Conservation (phyloP, 805 yeast species). For the Saitoella complicata region DNA sequence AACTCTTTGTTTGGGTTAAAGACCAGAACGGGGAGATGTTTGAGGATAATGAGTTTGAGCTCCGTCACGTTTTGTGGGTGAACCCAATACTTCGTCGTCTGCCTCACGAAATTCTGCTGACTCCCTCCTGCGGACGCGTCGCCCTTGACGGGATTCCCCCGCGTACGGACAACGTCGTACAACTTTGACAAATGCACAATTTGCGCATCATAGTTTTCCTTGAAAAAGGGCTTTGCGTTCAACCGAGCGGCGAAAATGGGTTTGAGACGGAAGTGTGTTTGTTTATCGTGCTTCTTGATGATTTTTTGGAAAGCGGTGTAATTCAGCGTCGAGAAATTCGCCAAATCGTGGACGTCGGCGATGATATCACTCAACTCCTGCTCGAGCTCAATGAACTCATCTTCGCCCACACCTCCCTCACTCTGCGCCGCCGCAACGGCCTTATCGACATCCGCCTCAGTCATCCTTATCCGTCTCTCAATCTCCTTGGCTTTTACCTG, state of each 20-base stretch:
- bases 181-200: conserved; percentile 79
- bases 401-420: conserved; percentile 35
- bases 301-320: conserved; percentile 96
- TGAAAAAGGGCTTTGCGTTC: conserved; percentile 87
- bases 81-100: conserved; percentile 98
- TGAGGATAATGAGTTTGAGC: conserved; percentile 75
- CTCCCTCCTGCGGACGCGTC: conserved; percentile 97
- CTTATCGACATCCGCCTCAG: conserved; percentile 53
- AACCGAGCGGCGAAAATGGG: conserved; percentile 89
- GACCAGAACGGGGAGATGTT: conserved; percentile 92
- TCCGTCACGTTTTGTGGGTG: conserved; percentile 97
- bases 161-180: conserved; percentile 84
- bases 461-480: conserved; percentile 65
- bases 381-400: conserved; percentile 58
- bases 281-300: conserved; percentile 89
- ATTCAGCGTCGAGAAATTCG: conserved; percentile 81
- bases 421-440: conserved; percentile 38
- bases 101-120: conserved; percentile 95
- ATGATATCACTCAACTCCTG: conserved; percentile 71
- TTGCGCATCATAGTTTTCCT: conserved; percentile 78
- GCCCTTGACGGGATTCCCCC: conserved; percentile 89
- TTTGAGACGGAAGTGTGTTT: conserved; percentile 59
- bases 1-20: conserved; percentile 94
- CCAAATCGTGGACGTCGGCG: conserved; percentile 94
- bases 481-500: conserved; percentile 78